Base-by-base conservation (phyloP, 179 eudicot genomes). In the Spergularia azorica region DNA sequence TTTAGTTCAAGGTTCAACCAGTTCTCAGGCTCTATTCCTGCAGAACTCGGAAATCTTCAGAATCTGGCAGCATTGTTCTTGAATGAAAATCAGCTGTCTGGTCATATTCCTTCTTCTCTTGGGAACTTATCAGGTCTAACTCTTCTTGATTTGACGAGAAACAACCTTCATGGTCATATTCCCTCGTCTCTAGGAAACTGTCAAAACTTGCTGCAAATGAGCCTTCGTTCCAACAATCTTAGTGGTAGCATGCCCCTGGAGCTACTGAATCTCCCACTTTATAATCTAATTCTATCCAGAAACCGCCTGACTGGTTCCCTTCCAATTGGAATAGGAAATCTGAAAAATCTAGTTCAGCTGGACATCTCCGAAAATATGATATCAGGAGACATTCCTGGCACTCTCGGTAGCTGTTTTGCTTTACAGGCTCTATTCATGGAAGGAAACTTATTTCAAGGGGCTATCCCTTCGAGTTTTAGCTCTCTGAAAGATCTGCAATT, bases 331-430 rank as follows among this genome's bases (percentile, higher is more conserved):
- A 41, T 72, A 2, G 80, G 78, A 1, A 16, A 43, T 1, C 60
- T 72, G 41, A 14, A 4, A 16, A 52, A 57, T 48, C 51, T 83
- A 8, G 63, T 38, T 16, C 46, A 18, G 4, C 56, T 79, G 11
- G 71, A 76, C 76, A 18, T 83, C 9, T 79, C 86, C 6, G 32
- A 67, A 3, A 83, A 83, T 18, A 48, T 55, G 9, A 46, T 82
- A 3, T 78, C 79, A 14, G 82, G 74, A 3, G 58, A 55, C 5
- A 65, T 82, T 51, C 82, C 82, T 0, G 18, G 8, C 12, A 63
- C 20, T 6, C 41, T 82, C 11, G 52, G 77, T 21, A n/a, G 41
- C 9, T 82, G 79, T 55, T 6, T 16, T 9, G 7, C 50, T 20
- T 46, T 82, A 10, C 9, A 38, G 51, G 2, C 2, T n/a, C 17